A percentile compares a stretch with the other conserved stretches of the same genome.
phyloP scores from a whole-genome alignment of 345 rosid genomes.

The Clausena lansium region DNA sequence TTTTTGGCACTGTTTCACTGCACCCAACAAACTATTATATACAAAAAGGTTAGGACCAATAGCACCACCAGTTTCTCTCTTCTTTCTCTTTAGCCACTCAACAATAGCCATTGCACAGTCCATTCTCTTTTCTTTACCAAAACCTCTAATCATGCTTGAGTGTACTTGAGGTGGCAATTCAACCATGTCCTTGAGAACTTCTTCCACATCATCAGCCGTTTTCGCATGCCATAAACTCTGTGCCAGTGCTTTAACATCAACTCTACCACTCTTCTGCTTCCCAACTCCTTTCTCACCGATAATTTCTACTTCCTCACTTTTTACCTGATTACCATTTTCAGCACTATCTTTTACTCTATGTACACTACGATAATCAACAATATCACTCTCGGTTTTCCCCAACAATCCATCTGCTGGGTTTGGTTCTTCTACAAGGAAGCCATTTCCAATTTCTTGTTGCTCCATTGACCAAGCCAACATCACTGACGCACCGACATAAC shows the following conservation, averaged over 20 bases:
- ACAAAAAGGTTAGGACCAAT: conserved; percentile 68
- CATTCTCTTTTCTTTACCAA: conserved; percentile 64
- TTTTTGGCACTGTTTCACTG: conserved; percentile 51
- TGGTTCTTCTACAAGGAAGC: conserved; percentile 31
- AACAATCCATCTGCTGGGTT: conserved; percentile 21
- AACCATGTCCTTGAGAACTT: conserved; percentile 61
- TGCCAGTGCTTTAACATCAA: conserved; percentile 61
- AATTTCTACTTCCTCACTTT: conserved; percentile 5
- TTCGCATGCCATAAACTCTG: conserved; percentile 50
- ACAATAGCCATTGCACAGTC: conserved; percentile 70
- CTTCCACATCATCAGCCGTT: conserved; percentile 74
- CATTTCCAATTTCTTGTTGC: conserved; percentile 49
- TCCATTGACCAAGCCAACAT: conserved; percentile 55
- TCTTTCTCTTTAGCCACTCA: conserved; percentile 80
- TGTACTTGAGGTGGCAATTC: conserved; percentile 67
- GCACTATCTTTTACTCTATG: conserved; percentile 26
- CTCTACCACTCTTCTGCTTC: conserved; percentile 30
- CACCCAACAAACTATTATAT: conserved; percentile 78
- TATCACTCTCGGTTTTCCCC: conserved; percentile 19
- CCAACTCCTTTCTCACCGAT: conserved; percentile 16
- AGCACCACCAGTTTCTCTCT: conserved; percentile 51
- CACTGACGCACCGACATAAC: conserved; percentile 29
- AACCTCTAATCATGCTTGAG: conserved; percentile 63
- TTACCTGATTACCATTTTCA: conserved; percentile 15
- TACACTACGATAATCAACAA: conserved; percentile 18